Evolutionary conservation across 2,329 filamentous ascomycete species (phyloP), one percentile per base, ranked within the genome.

Genomic region (Simplicillium sp.): DNA sequence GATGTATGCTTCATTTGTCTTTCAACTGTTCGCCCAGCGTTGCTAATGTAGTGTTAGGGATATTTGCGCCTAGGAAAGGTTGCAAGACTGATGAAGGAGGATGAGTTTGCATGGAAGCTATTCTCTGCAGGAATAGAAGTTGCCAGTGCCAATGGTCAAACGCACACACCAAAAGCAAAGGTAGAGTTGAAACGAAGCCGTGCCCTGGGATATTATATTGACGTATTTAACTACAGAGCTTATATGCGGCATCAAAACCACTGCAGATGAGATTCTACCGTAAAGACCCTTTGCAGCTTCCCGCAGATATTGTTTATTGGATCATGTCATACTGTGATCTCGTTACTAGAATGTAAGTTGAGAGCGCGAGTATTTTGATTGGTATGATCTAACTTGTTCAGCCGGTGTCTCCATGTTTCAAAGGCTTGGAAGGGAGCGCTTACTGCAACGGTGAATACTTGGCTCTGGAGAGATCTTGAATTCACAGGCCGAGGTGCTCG

Each of bases 41-140:
- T 15, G 33, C 44, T 50, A 18, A 51, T 38, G 12, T 7, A 12
- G 14, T 2, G 11, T 29, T 7, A 67, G 65, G 65, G 65, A 7
- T 68, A 68, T 43, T 54, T 68, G 7, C 59, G 65, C 3, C 48
- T 67, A 4, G 64, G 60, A 2, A 67, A 67, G 45, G 50, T 66
- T 41, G 54, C 59, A 5, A 54, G 60, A 8, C 50, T 64, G 2
- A 55, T 61, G 41, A 61, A 60, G 45, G 57, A 65, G 8, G 40
- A 56, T 31, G 55, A 60, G 17, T 57, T 60, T 37, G 65, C 65
- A 1, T 66, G 63, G 59, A 59, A 58, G 28, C 46, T 66, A 8
- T 66, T 64, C 44, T 61, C 46, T 40, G 57, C 62, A 11, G 65
- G 64, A 3, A 56, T 66, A 36, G 55, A 65, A 29, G 56, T 57